Base-by-base conservation (phyloP, 202 grass and related monocot genomes). In the Schoenoplectus tabernaemontani region DNA sequence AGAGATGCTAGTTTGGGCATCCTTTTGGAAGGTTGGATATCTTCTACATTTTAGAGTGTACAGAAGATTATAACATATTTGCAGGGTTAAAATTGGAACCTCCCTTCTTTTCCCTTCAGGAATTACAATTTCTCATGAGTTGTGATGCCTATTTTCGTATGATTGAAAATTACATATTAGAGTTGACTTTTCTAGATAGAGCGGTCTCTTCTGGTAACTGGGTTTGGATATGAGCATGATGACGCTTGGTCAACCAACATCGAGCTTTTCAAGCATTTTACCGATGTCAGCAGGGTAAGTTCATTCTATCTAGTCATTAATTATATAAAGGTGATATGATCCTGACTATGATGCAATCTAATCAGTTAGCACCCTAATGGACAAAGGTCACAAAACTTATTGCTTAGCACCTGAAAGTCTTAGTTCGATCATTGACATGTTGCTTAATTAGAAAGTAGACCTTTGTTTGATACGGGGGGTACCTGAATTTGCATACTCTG, bases 141-240 rank as follows among this genome's bases (percentile, higher is more conserved):
- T 39, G 19, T 59, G 57, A 33, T 59, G 38, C 39, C 5, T 79
- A 44, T 77, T 9, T 76, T 68, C 41, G 11, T 83, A 24, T 58
- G 51, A 62, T 86, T 53, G 48, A 65, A 83, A 64, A 87, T 81
- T 79, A 64, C 11, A 82, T 82, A 7, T 56, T 23, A n/a, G n/a
- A n/a, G 44, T 36, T 26, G 30, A 19, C 41, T 91, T 88, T 33
- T 81, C 23, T 85, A 98, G 95, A 86, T 98, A 82, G 95, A 92
- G 84, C 87, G 89, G 68, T 98, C 95, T 80, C 95, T 98, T 83
- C 85, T 94, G n/a, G 95, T 98, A 56, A 98, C 95, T 61, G 95
- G 95, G 22, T 98, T 98, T 84, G 91, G 89, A 77, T 98, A 98
- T 83, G 91, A 98, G 51, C 89, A 94, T 84, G 91, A 98, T 84